Evolutionary conservation across 2,329 filamentous ascomycete genomes (phyloP).

Genomic region (Thermoascus crustaceus): DNA sequence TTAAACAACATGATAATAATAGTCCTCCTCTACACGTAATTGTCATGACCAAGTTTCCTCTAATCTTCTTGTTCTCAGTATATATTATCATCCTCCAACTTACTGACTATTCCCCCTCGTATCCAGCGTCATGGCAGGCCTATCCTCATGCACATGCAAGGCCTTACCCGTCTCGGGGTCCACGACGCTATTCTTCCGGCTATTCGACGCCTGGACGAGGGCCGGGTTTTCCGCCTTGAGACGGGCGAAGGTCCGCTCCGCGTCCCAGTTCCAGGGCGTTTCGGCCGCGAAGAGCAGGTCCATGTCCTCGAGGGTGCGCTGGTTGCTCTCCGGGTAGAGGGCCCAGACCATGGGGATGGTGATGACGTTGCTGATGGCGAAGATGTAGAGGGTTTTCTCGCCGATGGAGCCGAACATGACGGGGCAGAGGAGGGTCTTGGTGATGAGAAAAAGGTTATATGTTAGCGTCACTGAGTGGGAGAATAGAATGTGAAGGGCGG

Average conservation of each 20-base stretch:
- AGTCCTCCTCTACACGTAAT: too few relatives aligned
- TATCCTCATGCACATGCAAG: constrained; percentile 4
- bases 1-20: too few relatives aligned
- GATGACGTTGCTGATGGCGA: constrained; percentile 58
- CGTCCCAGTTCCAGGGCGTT: constrained; percentile 63
- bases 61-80: too few relatives aligned
- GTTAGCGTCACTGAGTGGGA: too few relatives aligned
- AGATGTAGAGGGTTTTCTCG: constrained; percentile 67
- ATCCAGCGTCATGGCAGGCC: constrained; percentile 1
- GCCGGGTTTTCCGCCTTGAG: constrained; percentile 55
- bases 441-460: constrained; percentile 10
- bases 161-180: constrained; percentile 24
- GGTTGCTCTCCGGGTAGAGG: constrained; percentile 65
- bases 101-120: too few relatives aligned
- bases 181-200: constrained; percentile 24
- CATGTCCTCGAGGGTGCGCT: constrained; percentile 68
- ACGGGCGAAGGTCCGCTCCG: constrained; percentile 55
- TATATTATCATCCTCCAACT: too few relatives aligned
- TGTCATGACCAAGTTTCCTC: too few relatives aligned
- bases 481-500: constrained; percentile 16
- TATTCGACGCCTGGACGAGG: constrained; percentile 32
- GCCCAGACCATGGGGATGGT: constrained; percentile 64
- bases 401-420: constrained; percentile 57
- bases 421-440: constrained; percentile 44
- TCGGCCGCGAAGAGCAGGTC: constrained; percentile 62